phyloP scores from a whole-genome alignment of 306 rosid genomes.

The Comarum palustre region DNA sequence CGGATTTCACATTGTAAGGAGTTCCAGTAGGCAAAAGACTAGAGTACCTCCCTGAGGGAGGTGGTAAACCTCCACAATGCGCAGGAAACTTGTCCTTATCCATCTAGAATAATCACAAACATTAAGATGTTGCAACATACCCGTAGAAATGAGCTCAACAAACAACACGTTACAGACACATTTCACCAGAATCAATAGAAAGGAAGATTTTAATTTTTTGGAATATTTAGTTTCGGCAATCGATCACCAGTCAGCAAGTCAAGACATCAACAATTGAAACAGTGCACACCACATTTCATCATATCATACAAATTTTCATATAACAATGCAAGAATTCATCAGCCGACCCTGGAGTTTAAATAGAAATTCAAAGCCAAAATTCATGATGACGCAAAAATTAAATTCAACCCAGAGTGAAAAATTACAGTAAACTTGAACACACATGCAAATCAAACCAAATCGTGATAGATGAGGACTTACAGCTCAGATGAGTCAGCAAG shows the following conservation, averaged over 20 bases:
- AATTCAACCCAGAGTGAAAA: too few species aligned
- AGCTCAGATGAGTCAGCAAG: background rate
- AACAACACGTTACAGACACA: background rate
- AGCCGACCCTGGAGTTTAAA: background rate
- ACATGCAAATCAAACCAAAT: too few species aligned
- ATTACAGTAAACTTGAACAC: background rate
- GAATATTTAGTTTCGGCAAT: background rate
- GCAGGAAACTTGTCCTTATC: constrained; percentile 68
- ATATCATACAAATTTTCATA: too few species aligned
- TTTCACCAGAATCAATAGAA: background rate
- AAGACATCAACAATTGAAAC: background rate
- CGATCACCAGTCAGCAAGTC: background rate
- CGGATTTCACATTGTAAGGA: constrained; percentile 64
- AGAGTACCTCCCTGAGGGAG: constrained; percentile 63
- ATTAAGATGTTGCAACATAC: background rate
- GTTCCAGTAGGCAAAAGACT: constrained; percentile 49
- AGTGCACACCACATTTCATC: background rate
- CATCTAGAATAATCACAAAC: constrained; percentile 39
- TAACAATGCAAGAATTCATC: background rate
- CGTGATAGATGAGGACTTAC: background rate
- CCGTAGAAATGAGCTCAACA: background rate
- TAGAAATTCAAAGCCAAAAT: background rate
- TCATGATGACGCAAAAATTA: background rate
- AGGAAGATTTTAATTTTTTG: background rate
- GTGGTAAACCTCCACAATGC: constrained; percentile 68